Evolutionary conservation across 2,329 filamentous ascomycete genomes (phyloP).

Genomic region (Aspergillus sergii): DNA sequence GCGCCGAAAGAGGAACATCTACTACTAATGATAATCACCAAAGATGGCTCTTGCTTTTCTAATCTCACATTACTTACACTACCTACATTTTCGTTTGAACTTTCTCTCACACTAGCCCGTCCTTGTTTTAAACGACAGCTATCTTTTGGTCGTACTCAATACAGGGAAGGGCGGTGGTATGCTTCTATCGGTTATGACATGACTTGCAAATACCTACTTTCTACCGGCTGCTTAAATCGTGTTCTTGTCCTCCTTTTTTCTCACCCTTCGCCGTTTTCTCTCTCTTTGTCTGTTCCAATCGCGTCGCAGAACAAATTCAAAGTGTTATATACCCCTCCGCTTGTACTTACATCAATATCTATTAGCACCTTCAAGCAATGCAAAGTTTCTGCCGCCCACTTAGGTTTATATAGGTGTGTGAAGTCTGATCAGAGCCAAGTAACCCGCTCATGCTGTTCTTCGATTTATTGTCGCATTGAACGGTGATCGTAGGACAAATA

Average conservation of each 20-base stretch:
- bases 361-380: not conserved
- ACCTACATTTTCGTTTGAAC: not conserved
- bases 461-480: not conserved
- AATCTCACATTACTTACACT: not conserved
- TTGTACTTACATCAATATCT: not conserved
- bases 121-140: not conserved
- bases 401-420: not conserved
- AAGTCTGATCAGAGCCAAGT: not conserved
- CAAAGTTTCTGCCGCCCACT: not conserved
- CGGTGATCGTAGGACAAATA: not conserved
- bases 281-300: not conserved
- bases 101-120: too few relatives aligned
- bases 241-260: not conserved
- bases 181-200: not conserved
- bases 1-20: conserved; percentile 28
- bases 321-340: not conserved
- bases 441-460: conserved; percentile 4
- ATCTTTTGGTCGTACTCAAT: not conserved
- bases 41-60: conserved; percentile 12
- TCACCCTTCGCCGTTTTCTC: not conserved
- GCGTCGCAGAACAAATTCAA: not conserved
- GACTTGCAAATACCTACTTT: not conserved
- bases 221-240: not conserved
- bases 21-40: conserved; percentile 40
- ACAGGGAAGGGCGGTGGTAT: not conserved